Percentiles rank a stretch among this genome's conserved stretches.
These are phyloP conservation scores for Chlorella sorokiniana DNA, from an alignment of 139 green algal genomes.

Conservation along the genomic window DNA sequence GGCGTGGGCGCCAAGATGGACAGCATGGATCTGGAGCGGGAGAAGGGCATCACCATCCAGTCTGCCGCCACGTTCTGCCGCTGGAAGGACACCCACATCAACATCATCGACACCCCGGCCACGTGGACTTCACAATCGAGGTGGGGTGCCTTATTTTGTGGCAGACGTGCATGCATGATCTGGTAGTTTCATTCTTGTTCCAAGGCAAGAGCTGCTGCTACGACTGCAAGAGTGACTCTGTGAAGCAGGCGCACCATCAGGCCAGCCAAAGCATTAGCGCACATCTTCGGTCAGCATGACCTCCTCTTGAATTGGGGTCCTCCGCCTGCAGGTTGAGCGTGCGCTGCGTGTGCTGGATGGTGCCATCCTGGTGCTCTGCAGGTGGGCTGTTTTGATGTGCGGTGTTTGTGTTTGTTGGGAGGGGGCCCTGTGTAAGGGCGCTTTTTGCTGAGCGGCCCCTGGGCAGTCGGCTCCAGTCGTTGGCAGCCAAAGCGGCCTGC, in stretches of 20 bases:
- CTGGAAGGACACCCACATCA: slow-evolving; percentile 96
- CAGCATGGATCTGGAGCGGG: slow-evolving; percentile 97
- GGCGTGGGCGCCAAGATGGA: slow-evolving; percentile 99
- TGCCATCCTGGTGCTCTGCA: slow-evolving; percentile 96
- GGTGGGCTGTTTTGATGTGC: slow-evolving; percentile 6
- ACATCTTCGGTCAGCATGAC: too few species aligned
- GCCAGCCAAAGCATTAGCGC: too few species aligned
- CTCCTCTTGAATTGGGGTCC: background rate
- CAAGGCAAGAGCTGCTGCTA: background rate
- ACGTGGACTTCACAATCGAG: slow-evolving; percentile 99
- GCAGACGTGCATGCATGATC: background rate
- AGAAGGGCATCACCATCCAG: slow-evolving; percentile 99
- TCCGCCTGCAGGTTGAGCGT: slow-evolving; percentile 79
- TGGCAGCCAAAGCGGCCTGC: too few species aligned
- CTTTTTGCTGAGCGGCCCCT: too few species aligned
- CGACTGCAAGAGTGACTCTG: too few species aligned
- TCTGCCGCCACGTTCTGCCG: slow-evolving; percentile 60
- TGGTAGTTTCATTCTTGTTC: too few species aligned
- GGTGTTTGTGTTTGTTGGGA: background rate
- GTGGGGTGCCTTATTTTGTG: slow-evolving; percentile 27
- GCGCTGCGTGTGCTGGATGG: slow-evolving; percentile 96
- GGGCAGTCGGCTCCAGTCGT: too few species aligned
- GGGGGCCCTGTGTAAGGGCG: too few species aligned
- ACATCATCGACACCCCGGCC: slow-evolving; percentile 99
- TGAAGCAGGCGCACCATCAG: too few species aligned